Conservation (phyloP, 495 filamentous ascomycete species). For the Aspergillus cristatus region DNA sequence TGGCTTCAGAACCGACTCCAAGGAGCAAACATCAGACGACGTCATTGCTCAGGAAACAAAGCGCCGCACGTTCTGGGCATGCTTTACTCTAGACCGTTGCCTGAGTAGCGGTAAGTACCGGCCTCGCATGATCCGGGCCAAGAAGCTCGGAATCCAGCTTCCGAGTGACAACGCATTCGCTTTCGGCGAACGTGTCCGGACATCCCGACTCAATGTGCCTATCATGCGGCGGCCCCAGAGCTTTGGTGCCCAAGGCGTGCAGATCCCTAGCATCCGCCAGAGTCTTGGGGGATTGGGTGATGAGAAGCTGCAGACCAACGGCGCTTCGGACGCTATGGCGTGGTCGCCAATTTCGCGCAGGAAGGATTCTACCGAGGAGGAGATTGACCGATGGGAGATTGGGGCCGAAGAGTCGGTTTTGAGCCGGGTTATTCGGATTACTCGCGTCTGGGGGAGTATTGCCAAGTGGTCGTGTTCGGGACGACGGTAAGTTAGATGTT, state of each 20-base stretch:
- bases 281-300: constrained; percentile 32
- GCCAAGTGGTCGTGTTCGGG: constrained; percentile 68
- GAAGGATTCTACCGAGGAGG: constrained; percentile 60
- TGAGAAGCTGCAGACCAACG: constrained; percentile 28
- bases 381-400: constrained; percentile 47
- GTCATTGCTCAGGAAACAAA: constrained; percentile 66
- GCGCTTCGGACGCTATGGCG: constrained; percentile 24
- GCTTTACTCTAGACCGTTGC: constrained; percentile 74
- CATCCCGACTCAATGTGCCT: constrained; percentile 33
- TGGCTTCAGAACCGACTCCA: constrained; percentile 21
- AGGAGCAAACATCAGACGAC: constrained; percentile 40
- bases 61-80: constrained; percentile 79
- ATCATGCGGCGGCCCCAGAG: constrained; percentile 29
- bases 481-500: constrained; percentile 36
- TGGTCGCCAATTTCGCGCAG: constrained; percentile 46
- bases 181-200: constrained; percentile 39
- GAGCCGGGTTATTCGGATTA: constrained; percentile 65
- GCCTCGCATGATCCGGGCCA: constrained; percentile 56
- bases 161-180: constrained; percentile 42
- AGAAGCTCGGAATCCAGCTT: constrained; percentile 49
- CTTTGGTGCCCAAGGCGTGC: constrained; percentile 34
- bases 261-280: constrained; percentile 40
- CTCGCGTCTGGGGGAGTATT: constrained; percentile 71
- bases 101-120: constrained; percentile 68
- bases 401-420: constrained; percentile 60